Base-by-base conservation (phyloP, 2,329 filamentous ascomycete species). In the Scolecobasidium constrictum region DNA sequence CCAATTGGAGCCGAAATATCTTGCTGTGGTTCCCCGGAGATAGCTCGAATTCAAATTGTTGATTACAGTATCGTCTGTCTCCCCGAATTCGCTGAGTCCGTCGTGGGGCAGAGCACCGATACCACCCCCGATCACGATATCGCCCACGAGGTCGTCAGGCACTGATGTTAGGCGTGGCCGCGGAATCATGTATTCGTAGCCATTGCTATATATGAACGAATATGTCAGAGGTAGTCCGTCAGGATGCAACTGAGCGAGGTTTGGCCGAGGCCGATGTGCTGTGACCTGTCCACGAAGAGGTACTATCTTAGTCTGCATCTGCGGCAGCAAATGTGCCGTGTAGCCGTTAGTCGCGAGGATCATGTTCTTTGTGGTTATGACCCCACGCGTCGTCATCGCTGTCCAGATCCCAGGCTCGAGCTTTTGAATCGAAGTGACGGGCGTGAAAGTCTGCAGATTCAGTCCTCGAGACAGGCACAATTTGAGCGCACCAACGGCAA, bases 261-360 rank as follows among this genome's bases (percentile, higher is more conserved):
- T 63, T 9, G 0, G 78, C 2, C 59, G 76, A 4, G 81, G 80
- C 3, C 69, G 52, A 16, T 88, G 68, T 1, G 81, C 74, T 34
- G 73, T 74, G 62, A 88, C 77, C 55, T 88, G 78, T 1, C 84
- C 86, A 18, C 83, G 71, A 2, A 83, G 78, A 0, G 88, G 88
- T 2, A 88, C 75, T 48, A 94, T 82, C 7, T 87, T 68, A 49
- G 79, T 75, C 7, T 73, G 67, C 50, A 90, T 81, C 23, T 65
- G 56, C 0, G 84, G 84, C 2, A 90, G 64, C 3, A 94, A 68
- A 47, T 79, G 72, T 1, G 84, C 84, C 0, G 85, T 90, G 59
- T 94, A 93, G 3, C 70, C 88, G 55, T 94, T 94, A 1, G 83
- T 90, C 3, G 85, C 82, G 13, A 94, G 71, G 17, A 94, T 69